Evolutionary conservation across 768 basidiomycete species (phyloP), one percentile per base, ranked within the genome.

Genomic region (Amanita brunnescens): DNA sequence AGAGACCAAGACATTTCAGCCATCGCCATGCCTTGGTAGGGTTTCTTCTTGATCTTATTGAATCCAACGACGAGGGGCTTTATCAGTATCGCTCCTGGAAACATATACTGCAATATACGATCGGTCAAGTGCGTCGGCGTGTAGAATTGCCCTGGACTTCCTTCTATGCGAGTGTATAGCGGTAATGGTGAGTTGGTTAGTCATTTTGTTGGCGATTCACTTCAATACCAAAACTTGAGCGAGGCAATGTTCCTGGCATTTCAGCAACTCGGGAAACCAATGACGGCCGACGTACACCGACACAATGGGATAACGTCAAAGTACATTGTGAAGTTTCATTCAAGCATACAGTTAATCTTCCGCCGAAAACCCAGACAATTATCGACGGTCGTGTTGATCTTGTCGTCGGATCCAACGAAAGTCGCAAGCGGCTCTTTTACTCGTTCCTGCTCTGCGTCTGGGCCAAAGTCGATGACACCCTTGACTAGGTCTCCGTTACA

Each of bases 381-480:
- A 29, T 29, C 26, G 26, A 7, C 26, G 26, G 26, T 29, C 26
- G 26, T 29, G 26, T 29, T 44, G 43, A 44, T 44, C 26, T 44
- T 44, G 43, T 44, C 43, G 5, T 32, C 26, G 3, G 24, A 18
- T 44, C 43, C 24, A 26, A 44, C 23, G n/a, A 30, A 21, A 29
- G 26, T 29, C 24, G 12, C 13, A 26, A 30, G n/a, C 57, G 54
- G 8, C 53, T 18, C 35, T 57, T 57, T 42, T 43, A 59, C 14
- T 59, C 53, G 29, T 47, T 59, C 32, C 38, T 59, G 41, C 53
- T 59, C 37, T 29, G 38, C 44, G 51, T 59, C 32, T 54, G 49
- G 43, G 53, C 56, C 47, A 58, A 58, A 44, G n/a, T 39, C 18
- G n/a, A 51, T 13, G 46, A 21, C 50, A 52, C 10, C 35, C 37